These are phyloP conservation scores for Globisporangium splendens DNA, from an alignment of 352 stramenopile genomes.

Conservation along the genomic window DNA sequence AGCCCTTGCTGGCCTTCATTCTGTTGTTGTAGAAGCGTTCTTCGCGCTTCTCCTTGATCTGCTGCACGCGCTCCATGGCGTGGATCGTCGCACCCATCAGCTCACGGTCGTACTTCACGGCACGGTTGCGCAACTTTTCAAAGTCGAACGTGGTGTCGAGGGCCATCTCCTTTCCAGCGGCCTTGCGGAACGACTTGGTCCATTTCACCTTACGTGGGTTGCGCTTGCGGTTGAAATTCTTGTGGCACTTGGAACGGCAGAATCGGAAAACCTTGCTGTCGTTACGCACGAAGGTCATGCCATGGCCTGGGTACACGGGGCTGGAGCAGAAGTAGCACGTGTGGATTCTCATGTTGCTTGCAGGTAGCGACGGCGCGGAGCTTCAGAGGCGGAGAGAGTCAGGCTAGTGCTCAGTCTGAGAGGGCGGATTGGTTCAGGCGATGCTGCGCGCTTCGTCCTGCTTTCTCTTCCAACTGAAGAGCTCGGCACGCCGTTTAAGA, in stretches of 20 bases:
- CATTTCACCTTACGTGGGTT: constrained; percentile 99
- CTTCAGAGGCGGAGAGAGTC: no score
- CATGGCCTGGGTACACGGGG: constrained; percentile 99
- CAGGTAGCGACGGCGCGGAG: not conserved
- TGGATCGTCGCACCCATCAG: constrained; percentile 98
- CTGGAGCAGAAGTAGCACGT: constrained; percentile 99
- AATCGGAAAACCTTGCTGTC: constrained; percentile 99
- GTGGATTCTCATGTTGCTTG: constrained; percentile 93
- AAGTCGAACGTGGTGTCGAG: constrained; percentile 99
- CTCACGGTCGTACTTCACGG: constrained; percentile 99
- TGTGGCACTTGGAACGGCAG: constrained; percentile 99
- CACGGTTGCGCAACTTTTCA: constrained; percentile 98
- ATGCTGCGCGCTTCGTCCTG: not conserved
- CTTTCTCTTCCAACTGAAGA: constrained; percentile 7
- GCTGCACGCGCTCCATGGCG: constrained; percentile 96
- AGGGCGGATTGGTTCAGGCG: not conserved
- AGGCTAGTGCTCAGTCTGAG: not conserved
- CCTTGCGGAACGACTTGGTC: constrained; percentile 99
- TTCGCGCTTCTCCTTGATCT: constrained; percentile 97
- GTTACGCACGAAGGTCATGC: constrained; percentile 99
- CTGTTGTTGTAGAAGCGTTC: constrained; percentile 97
- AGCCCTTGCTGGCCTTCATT: constrained; percentile 89
- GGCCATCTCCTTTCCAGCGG: constrained; percentile 98
- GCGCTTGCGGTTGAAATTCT: constrained; percentile 99
- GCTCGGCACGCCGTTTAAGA: constrained; percentile 4